Evolutionary conservation across 352 stramenopile genomes (phyloP), one percentile per base, ranked within the genome.

Genomic region (Phytopythium ostracodes): DNA sequence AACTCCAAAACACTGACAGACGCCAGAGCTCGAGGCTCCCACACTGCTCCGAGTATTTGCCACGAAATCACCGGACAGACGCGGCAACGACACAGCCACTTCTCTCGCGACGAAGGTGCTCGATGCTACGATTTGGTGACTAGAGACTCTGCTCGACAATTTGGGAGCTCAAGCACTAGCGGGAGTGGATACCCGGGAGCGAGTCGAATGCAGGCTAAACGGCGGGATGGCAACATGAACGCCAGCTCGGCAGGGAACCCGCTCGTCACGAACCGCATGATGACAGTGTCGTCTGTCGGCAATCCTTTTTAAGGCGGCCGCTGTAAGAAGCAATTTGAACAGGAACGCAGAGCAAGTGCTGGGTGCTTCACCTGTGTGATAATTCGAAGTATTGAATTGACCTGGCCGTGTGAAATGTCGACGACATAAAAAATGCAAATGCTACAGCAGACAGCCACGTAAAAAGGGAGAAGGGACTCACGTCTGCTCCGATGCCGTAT

Each of bases 231-330:
- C 22, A 63, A 60, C 24, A 89, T 74, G 11, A 91, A 84, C 35
- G 64, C 65, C 0, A 89, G 67, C 25, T 89, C 80, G 2, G 22
- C 62, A n/a, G 75, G 68, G 11, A 88, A 89, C 33, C 77, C 77
- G 3, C 62, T 91, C 8, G 75, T 63, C 24, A 82, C 73, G 17
- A 83, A 74, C 27, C 60, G 62, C 15, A 56, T 84, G 10, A 89
- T 87, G 79, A 75, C 66, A 8, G 51, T 27, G 20, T 44, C 51
- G 31, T 25, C 27, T 27, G 51, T 44, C 29, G 51, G 51, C 4
- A 12, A 25, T 17, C 29, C 51, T 9, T 57, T 25, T 9, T 57
- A 22, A 57, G 29, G 22, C n/a, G n/a, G n/a, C n/a, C n/a, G n/a
- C n/a, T n/a, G n/a, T n/a, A n/a, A n/a, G n/a, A n/a, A n/a, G n/a